Evolutionary conservation across 805 yeast species (phyloP).

Genomic region (Starmerella cellae): DNA sequence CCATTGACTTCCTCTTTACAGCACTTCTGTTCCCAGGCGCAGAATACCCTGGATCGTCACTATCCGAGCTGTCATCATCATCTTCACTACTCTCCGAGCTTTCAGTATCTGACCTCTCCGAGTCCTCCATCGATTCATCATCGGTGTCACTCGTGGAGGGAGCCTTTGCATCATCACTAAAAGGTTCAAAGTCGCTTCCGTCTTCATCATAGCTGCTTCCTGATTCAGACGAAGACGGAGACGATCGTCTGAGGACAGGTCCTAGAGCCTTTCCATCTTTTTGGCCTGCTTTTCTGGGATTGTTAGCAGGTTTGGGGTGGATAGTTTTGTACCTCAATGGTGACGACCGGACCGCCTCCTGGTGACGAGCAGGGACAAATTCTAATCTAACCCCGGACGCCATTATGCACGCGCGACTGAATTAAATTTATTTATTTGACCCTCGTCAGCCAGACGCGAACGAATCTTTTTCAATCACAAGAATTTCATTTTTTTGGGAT

Average conservation of each 20-base stretch:
- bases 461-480: too few relatives aligned
- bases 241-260: not conserved
- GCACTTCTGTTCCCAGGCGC: not conserved
- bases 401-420: slow-evolving; percentile 1
- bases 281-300: not conserved
- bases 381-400: slow-evolving; percentile 17
- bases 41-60: slow-evolving; percentile 2
- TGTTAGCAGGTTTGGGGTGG: not conserved
- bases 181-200: not conserved
- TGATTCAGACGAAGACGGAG: not conserved
- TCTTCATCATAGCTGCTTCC: not conserved
- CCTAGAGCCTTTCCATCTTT: not conserved
- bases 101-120: slow-evolving; percentile 6
- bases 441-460: not conserved
- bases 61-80: slow-evolving; percentile 2
- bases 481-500: not conserved
- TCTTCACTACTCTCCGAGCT: not conserved
- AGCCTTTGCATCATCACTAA: not conserved
- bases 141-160: not conserved
- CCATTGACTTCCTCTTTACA: not conserved
- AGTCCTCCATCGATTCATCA: slow-evolving; percentile 3
- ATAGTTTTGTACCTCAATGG: slow-evolving; percentile 12
- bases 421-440: not conserved
- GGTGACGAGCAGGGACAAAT: slow-evolving; percentile 48
- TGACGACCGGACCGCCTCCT: slow-evolving; percentile 32